Conservation (phyloP, 768 basidiomycete species). For the Boletellus ananas region DNA sequence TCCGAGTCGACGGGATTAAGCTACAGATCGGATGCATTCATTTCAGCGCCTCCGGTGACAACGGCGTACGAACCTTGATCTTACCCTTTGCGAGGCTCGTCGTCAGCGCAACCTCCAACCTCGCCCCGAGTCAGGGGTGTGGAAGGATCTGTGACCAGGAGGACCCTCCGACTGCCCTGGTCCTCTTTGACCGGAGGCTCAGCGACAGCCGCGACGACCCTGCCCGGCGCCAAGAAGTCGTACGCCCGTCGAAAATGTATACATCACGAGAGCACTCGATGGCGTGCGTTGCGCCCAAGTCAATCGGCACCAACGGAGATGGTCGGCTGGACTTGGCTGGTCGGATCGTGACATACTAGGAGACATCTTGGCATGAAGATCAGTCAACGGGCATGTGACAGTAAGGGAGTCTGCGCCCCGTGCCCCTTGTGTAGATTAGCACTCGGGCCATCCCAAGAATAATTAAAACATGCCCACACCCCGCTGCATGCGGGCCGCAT, state of each 20-base stretch:
- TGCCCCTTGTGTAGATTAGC: slow-evolving; percentile 1
- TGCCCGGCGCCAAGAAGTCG: slow-evolving; percentile 29
- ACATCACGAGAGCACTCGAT: slow-evolving; percentile 18
- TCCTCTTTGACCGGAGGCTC: neutral
- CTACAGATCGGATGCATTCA: slow-evolving; percentile 9
- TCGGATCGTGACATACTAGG: slow-evolving; percentile 24
- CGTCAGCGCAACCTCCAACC: slow-evolving; percentile 15
- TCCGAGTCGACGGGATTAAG: slow-evolving; percentile 38
- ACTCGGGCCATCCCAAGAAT: neutral
- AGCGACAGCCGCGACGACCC: slow-evolving; percentile 22
- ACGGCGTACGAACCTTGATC: slow-evolving; percentile 14
- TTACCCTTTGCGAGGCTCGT: slow-evolving; percentile 15
- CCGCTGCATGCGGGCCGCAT: slow-evolving; percentile 32
- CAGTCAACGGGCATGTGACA: neutral
- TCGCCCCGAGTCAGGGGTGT: slow-evolving; percentile 6
- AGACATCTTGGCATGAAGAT: too few relatives aligned
- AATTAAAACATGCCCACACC: slow-evolving; percentile 24
- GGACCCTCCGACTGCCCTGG: neutral
- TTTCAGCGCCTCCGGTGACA: neutral
- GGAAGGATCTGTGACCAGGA: slow-evolving; percentile 9
- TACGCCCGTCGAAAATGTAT: slow-evolving; percentile 27
- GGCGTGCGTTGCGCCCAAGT: slow-evolving; percentile 36
- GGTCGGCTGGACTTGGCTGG: slow-evolving; percentile 31
- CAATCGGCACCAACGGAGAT: slow-evolving; percentile 33
- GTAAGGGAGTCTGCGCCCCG: slow-evolving; percentile 37